Evolutionary conservation across 495 filamentous ascomycete genomes (phyloP).

Genomic region (Amphirosellinia nigrospora): DNA sequence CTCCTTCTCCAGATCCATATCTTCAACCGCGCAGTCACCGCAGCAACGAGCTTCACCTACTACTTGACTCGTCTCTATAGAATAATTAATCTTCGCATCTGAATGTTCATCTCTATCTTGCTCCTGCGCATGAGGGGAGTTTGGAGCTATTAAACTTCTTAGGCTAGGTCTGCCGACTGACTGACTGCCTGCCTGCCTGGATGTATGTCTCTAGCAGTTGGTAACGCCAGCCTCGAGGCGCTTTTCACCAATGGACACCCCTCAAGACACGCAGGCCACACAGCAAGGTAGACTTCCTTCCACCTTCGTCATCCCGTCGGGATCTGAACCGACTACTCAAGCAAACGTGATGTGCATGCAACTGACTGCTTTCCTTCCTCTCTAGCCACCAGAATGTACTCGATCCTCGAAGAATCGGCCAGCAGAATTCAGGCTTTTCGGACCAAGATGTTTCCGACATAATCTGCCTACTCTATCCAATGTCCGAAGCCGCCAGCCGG

Average conservation of each 20-base stretch:
- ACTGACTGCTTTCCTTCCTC: slow-evolving; percentile 28
- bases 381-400: slow-evolving; percentile 78
- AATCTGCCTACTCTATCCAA: slow-evolving; percentile 85
- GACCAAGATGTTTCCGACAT: slow-evolving; percentile 86
- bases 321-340: background rate
- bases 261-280: slow-evolving; percentile 40
- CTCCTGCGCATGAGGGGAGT: slow-evolving; percentile 16
- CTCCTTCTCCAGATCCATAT: background rate
- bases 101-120: slow-evolving; percentile 8
- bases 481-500: slow-evolving; percentile 69
- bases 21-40: slow-evolving; percentile 13
- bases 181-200: slow-evolving; percentile 23
- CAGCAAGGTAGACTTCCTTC: slow-evolving; percentile 37
- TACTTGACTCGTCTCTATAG: background rate
- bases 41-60: slow-evolving; percentile 18
- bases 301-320: background rate
- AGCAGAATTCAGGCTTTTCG: slow-evolving; percentile 76
- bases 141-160: background rate
- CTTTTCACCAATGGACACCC: slow-evolving; percentile 36
- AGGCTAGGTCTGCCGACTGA: slow-evolving; percentile 18
- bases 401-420: slow-evolving; percentile 78
- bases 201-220: slow-evolving; percentile 21
- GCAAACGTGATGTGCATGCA: slow-evolving; percentile 3
- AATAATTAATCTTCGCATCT: background rate
- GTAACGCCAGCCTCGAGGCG: slow-evolving; percentile 25